Evolutionary conservation across 179 eudicot species (phyloP), one percentile per base, ranked within the genome.

Genomic region (Actinidia chinensis): DNA sequence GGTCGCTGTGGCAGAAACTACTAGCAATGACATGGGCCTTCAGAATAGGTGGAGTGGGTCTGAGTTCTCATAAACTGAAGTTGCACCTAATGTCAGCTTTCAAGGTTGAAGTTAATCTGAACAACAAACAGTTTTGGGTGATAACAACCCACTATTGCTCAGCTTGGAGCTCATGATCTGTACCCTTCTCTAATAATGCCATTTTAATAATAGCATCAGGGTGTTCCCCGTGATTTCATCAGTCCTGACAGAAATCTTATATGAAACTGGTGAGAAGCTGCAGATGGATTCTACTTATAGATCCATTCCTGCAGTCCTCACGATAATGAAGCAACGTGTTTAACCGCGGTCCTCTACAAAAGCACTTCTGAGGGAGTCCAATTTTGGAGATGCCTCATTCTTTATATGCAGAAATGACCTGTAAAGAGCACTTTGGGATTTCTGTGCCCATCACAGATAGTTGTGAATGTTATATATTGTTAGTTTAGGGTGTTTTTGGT

Each of bases 1-100:
- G 88, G 91, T 97, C 79, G 98, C 98, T 69, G 98, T 90, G 77
- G 98, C 94, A 33, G 98, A 95, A 87, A 87, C 95, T 25, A 81
- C 97, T 59, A 84, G 88, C 69, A 78, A 82, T 81, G 93, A n/a
- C 78, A 54, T 75, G 42, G 90, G 83, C 77, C 60, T 75, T 78
- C 93, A 86, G 83, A 95, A 84, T n/a, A n/a, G n/a, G n/a, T n/a
- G 79, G 90, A 91, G 82, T 89, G 90, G 90, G 92, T 69, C 69
- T 87, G 50, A 88, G 77, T 71, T 83, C 83, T 58, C 97, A 90
- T 87, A 83, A 79, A 80, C 86, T 74, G 87, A 83, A 78, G 58
- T 82, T 22, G 84, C 77, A 58, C 51, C 86, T 46, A 88, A 85
- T 73, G 84, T 74, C n/a, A n/a, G 75, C 88, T 83, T 76, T 84